These are phyloP conservation scores for Clavulina sp. DNA, from an alignment of 768 basidiomycete genomes.

Conservation along the genomic window DNA sequence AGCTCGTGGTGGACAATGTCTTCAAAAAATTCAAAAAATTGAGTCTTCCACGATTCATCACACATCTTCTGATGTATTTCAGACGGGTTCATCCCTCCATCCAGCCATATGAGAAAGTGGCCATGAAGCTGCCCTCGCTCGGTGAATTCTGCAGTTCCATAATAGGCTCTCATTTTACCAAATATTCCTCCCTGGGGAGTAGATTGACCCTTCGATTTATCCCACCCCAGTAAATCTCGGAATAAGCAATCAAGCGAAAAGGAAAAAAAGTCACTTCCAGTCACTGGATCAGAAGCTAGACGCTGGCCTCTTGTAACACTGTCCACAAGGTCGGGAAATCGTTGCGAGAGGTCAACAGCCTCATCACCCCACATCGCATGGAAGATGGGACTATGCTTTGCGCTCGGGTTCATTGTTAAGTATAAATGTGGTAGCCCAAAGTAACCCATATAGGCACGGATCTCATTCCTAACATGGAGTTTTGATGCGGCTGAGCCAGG, in stretches of 20 bases:
- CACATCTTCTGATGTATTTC: slow-evolving; percentile 16
- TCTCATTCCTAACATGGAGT: slow-evolving; percentile 10
- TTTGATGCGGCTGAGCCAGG: slow-evolving; percentile 10
- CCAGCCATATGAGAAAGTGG: slow-evolving; percentile 20
- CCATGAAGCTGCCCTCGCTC: slow-evolving; percentile 18
- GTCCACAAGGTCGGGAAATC: slow-evolving; percentile 14
- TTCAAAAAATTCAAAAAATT: slow-evolving; percentile 21
- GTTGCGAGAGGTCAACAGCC: background rate
- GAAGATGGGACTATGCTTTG: slow-evolving; percentile 17
- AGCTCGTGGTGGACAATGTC: slow-evolving; percentile 19
- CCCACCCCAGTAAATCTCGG: slow-evolving; percentile 17
- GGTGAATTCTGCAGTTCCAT: too few relatives aligned
- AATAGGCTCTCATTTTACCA: too few relatives aligned
- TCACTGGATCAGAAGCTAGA: too few relatives aligned
- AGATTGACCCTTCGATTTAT: slow-evolving; percentile 11
- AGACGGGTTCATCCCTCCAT: slow-evolving; percentile 19
- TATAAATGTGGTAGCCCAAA: slow-evolving; percentile 11
- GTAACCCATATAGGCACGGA: slow-evolving; percentile 6
- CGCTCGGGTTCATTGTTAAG: slow-evolving; percentile 13
- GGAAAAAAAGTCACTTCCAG: too few relatives aligned
- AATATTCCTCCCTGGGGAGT: slow-evolving; percentile 16
- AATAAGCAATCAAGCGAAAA: slow-evolving; percentile 19
- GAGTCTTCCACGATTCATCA: slow-evolving; percentile 11
- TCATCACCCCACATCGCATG: too few relatives aligned
- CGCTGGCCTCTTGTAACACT: slow-evolving; percentile 12